phyloP scores from a whole-genome alignment of 2,329 filamentous ascomycete genomes.

The Microcyclosporella mali region DNA sequence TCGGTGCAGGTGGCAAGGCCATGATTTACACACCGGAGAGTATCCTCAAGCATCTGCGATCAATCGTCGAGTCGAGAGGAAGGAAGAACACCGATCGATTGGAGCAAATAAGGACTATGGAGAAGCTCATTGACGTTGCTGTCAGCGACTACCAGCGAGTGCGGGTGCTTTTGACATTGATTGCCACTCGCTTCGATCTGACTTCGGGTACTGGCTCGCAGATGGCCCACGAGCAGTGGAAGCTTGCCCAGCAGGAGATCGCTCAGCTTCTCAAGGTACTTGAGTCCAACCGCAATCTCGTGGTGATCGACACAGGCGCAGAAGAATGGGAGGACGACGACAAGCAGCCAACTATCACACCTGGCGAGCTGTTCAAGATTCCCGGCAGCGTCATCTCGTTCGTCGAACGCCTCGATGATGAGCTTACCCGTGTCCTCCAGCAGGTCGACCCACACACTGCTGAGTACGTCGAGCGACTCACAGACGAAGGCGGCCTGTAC shows the following conservation, averaged over 20 bases:
- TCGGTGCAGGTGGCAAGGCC: constrained; percentile 82
- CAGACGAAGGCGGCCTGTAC: constrained; percentile 86
- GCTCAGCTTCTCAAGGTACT: constrained; percentile 69
- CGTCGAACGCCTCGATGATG: constrained; percentile 90
- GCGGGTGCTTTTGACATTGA: constrained; percentile 80
- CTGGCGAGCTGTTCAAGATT: constrained; percentile 78
- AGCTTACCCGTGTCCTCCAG: constrained; percentile 94
- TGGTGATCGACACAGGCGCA: constrained; percentile 75
- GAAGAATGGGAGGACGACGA: constrained; percentile 99
- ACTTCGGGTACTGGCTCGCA: constrained; percentile 70
- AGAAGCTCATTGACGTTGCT: constrained; percentile 86
- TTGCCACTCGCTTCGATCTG: constrained; percentile 92
- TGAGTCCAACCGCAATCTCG: constrained; percentile 69
- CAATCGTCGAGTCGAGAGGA: constrained; percentile 90
- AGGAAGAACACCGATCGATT: constrained; percentile 97
- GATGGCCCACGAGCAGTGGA: constrained; percentile 97
- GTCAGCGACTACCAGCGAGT: constrained; percentile 89
- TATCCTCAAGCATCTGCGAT: constrained; percentile 92
- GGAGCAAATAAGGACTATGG: constrained; percentile 96
- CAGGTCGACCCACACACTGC: constrained; percentile 97
- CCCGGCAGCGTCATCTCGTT: constrained; percentile 92
- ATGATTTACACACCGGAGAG: constrained; percentile 93
- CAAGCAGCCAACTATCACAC: constrained; percentile 69
- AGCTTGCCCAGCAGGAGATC: constrained; percentile 83
- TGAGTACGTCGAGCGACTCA: constrained; percentile 92